Base-by-base conservation (phyloP, 2,329 filamentous ascomycete species). In the Fusarium aywerte region DNA sequence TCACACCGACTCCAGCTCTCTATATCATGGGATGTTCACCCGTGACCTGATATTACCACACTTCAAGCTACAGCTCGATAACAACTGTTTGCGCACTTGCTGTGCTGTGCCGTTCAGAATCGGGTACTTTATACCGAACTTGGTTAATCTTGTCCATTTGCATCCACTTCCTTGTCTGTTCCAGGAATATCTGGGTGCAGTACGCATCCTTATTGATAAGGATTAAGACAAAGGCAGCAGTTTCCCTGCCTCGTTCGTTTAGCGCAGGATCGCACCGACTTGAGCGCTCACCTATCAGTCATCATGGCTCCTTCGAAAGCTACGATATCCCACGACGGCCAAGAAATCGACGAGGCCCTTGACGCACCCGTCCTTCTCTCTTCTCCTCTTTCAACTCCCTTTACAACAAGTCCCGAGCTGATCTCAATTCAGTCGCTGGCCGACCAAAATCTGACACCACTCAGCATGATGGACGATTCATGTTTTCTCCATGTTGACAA, bases 381-480 rank as follows among this genome's bases (percentile, higher is more conserved):
- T 36, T 73, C 73, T 44, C 70, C 70, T 29, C 60, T 71, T 20
- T 70, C 72, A 16, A 70, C 73, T 11, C 65, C 69, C 25, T 49
- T 63, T 36, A 74, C 72, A 18, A 70, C 69, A 61, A 75, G 73
- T 32, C 71, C 70, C 29, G 72, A 73, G 47, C 72, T 72, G 52
- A 67, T 65, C 54, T 71, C 69, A 10, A 72, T 76, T 45, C 68
- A 69, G 61, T 74, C 73, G 58, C 70, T 75, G 58, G 72, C 68
- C 68, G 72, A 75, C 50, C 72, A 72, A 49, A 75, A 56, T 36
- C 64, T 65, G 50, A 75, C 74, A 57, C 74, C 74, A 36, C 61
- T 75, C 44, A 76, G 74, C 47, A 69, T 74, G 49, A 63, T 76
- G 49, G 68, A 74, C 59, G 74, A 75, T 57, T 73, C 71, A 52